phyloP scores from a whole-genome alignment of 306 rosid species.

The Cucumis sativus region DNA sequence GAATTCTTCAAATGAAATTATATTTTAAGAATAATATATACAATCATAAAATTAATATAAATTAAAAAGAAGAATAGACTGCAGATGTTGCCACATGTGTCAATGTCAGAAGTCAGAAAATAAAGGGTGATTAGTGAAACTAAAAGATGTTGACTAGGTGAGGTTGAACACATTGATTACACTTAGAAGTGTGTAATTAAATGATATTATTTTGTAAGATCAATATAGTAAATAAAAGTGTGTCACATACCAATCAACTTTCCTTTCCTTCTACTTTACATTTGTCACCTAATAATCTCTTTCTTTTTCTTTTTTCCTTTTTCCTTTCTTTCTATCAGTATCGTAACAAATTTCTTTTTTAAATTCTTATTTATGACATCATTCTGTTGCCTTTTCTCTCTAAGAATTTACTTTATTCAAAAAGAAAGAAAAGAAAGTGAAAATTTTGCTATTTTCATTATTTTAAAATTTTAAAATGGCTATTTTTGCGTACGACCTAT shows the following conservation, averaged over 20 bases:
- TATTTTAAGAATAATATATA: neutral
- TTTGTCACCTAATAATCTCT: neutral
- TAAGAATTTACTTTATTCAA: no score
- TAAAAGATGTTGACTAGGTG: neutral
- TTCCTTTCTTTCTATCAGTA: neutral
- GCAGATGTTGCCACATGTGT: neutral
- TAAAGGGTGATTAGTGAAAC: neutral
- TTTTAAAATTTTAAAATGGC: no score
- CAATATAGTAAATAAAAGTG: neutral
- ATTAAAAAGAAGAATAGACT: neutral
- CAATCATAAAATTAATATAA: neutral
- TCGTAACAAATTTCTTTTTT: neutral
- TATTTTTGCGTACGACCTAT: no score
- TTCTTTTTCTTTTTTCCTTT: neutral
- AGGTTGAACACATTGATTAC: neutral
- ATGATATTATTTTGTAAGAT: neutral
- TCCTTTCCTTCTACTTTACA: conserved; percentile 3
- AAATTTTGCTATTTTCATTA: neutral
- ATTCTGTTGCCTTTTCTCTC: no score
- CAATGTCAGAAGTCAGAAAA: neutral
- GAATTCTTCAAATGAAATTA: neutral
- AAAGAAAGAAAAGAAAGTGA: no score
- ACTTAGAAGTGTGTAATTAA: neutral
- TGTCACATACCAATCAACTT: neutral
- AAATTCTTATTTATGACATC: neutral